Evolutionary conservation across 2,329 filamentous ascomycete species (phyloP).

Genomic region (Gnomoniopsis sp.): DNA sequence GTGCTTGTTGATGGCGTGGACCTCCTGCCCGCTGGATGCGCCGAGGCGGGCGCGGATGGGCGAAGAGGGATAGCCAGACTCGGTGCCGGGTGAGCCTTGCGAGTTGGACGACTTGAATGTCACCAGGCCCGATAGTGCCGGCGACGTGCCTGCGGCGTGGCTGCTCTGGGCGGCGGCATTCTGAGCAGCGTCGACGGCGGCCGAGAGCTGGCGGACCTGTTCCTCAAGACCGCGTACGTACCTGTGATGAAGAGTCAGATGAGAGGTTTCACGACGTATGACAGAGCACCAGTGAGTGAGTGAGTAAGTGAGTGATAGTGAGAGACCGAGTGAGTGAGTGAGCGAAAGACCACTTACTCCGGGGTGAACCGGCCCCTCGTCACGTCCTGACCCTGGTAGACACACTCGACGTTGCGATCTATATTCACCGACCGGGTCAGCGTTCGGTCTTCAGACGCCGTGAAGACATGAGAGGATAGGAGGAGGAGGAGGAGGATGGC

Average conservation of each 20-base stretch:
- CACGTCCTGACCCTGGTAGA: slow-evolving; percentile 26
- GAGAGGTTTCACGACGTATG: background rate
- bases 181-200: slow-evolving; percentile 2
- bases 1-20: slow-evolving; percentile 41
- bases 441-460: no score
- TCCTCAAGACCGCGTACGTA: slow-evolving; percentile 22
- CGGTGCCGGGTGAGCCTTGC: slow-evolving; percentile 13
- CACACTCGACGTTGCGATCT: slow-evolving; percentile 25
- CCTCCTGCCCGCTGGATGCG: slow-evolving; percentile 32
- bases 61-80: slow-evolving; percentile 18
- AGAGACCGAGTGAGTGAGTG: background rate
- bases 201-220: slow-evolving; percentile 12
- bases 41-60: slow-evolving; percentile 23
- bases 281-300: no score
- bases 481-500: no score
- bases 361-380: slow-evolving; percentile 20
- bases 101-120: slow-evolving; percentile 19
- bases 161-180: background rate
- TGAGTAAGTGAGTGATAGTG: background rate
- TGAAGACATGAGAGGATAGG: no score
- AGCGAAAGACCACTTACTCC: slow-evolving; percentile 17
- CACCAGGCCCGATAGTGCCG: slow-evolving; percentile 8
- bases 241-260: slow-evolving; percentile 14
- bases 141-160: slow-evolving; percentile 1
- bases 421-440: background rate